Percentiles rank a stretch among this genome's conserved stretches.
Evolutionary conservation across 768 basidiomycete species (phyloP).

Genomic region (Exsudoporus frostii): DNA sequence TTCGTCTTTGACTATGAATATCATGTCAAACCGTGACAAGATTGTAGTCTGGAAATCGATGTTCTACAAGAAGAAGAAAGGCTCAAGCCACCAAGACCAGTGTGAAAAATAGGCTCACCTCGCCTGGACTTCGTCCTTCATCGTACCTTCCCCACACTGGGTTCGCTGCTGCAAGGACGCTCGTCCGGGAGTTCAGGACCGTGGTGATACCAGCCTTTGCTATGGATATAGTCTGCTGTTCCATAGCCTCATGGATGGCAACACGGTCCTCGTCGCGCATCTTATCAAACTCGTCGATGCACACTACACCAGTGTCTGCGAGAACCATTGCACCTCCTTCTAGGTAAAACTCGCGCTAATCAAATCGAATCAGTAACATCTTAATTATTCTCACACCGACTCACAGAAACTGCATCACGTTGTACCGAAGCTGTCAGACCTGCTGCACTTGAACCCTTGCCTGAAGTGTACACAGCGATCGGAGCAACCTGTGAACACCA

Average conservation of each 20-base stretch:
- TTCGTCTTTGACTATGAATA: constrained; percentile 98
- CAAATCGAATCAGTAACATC: constrained; percentile 2
- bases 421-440: constrained; percentile 98
- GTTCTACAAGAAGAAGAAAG: constrained; percentile 44
- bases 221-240: constrained; percentile 99
- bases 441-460: constrained; percentile 97
- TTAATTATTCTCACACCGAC: constrained; percentile 24
- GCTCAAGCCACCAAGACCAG: background rate
- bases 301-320: constrained; percentile 96
- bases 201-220: constrained; percentile 99
- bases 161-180: constrained; percentile 95
- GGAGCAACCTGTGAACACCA: constrained; percentile 72
- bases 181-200: constrained; percentile 92
- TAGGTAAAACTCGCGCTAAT: constrained; percentile 93
- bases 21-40: constrained; percentile 98
- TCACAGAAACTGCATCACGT: constrained; percentile 83
- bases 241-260: constrained; percentile 99
- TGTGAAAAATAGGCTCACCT: constrained; percentile 44
- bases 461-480: constrained; percentile 97
- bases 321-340: constrained; percentile 99
- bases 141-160: constrained; percentile 98
- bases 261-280: constrained; percentile 99
- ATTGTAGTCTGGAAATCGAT: constrained; percentile 99
- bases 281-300: constrained; percentile 99
- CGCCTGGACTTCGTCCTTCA: constrained; percentile 92